Evolutionary conservation across 2,329 filamentous ascomycete species (phyloP), one percentile per base, ranked within the genome.

Genomic region (Aureobasidium leucospermi): DNA sequence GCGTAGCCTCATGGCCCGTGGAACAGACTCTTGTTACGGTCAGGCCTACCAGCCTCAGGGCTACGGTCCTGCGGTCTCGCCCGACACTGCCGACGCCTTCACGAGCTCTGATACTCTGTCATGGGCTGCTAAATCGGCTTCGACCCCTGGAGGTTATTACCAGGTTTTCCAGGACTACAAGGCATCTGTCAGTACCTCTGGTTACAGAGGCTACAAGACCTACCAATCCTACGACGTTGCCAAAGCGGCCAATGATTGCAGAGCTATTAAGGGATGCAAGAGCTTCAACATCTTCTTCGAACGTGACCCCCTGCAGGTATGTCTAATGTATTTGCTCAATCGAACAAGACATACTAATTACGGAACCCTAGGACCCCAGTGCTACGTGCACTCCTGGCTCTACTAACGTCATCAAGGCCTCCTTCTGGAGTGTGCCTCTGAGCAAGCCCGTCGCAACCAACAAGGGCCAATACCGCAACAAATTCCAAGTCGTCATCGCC

Each of bases 401-500:
- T 13, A 64, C 68, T 11, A 70, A 68, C n/a, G 68, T 67, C 32
- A 62, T 64, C 60, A 72, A 73, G 60, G 74, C 73, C 61, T 66
- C 69, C 0, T 64, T 70, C 41, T 74, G 69, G 66, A 72, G 73
- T 11, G 64, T 66, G 2, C 61, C 63, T 2, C 58, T 74, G 51
- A 53, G 58, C 15, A 47, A 61, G 6, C 61, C 55, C 1, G 69
- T 65, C 7, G 72, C 71, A 2, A 70, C 57, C 23, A 75, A 75
- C 64, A 47, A 31, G 1, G 73, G 72, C 32, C 66, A 74, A 63
- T 69, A 60, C 55, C 69, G 71, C 8, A 62, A 61, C 13, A 39
- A 66, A 13, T 70, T 78, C 70, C 65, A 70, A 13, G 71, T 77
- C 39, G 72, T 74, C 36, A 74, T 77, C 42, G 69, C 75, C 9